phyloP scores from a whole-genome alignment of 2,329 filamentous ascomycete genomes.

The Aspergillus quadricinctus region DNA sequence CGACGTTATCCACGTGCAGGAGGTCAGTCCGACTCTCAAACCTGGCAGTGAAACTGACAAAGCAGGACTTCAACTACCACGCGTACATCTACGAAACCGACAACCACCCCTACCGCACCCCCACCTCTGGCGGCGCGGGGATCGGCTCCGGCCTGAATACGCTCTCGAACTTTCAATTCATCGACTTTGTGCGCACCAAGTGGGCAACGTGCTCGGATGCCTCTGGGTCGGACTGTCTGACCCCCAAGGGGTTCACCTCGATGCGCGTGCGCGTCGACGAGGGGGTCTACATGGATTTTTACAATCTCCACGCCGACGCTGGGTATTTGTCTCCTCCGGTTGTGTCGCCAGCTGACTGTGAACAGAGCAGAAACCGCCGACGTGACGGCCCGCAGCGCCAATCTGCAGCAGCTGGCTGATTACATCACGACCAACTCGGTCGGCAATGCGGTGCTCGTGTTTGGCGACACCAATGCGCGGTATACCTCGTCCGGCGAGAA shows the following conservation, averaged over 20 bases:
- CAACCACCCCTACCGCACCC: slow-evolving; percentile 50
- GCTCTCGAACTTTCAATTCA: slow-evolving; percentile 55
- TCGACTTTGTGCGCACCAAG: slow-evolving; percentile 53
- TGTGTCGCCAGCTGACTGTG: background rate
- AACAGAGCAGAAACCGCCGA: slow-evolving; percentile 47
- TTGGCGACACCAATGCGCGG: slow-evolving; percentile 62
- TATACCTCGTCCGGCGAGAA: slow-evolving; percentile 57
- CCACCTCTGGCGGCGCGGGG: slow-evolving; percentile 61
- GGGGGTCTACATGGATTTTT: slow-evolving; percentile 57
- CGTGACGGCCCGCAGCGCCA: slow-evolving; percentile 52
- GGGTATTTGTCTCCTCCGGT: too few relatives aligned
- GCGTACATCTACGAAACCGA: slow-evolving; percentile 57
- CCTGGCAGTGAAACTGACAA: background rate
- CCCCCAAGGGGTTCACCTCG: slow-evolving; percentile 66
- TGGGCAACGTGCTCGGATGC: slow-evolving; percentile 53
- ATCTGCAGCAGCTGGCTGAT: slow-evolving; percentile 56
- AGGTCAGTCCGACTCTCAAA: slow-evolving; percentile 37
- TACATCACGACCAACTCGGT: slow-evolving; percentile 54
- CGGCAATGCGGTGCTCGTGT: slow-evolving; percentile 60
- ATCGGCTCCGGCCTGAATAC: slow-evolving; percentile 64
- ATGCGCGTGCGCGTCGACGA: slow-evolving; percentile 55
- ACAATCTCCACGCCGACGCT: slow-evolving; percentile 65
- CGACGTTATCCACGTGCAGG: slow-evolving; percentile 62
- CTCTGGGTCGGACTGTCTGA: slow-evolving; percentile 58
- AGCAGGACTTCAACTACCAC: slow-evolving; percentile 63